Evolutionary conservation across 2,329 filamentous ascomycete genomes (phyloP).

Genomic region (Claviceps spartinae): DNA sequence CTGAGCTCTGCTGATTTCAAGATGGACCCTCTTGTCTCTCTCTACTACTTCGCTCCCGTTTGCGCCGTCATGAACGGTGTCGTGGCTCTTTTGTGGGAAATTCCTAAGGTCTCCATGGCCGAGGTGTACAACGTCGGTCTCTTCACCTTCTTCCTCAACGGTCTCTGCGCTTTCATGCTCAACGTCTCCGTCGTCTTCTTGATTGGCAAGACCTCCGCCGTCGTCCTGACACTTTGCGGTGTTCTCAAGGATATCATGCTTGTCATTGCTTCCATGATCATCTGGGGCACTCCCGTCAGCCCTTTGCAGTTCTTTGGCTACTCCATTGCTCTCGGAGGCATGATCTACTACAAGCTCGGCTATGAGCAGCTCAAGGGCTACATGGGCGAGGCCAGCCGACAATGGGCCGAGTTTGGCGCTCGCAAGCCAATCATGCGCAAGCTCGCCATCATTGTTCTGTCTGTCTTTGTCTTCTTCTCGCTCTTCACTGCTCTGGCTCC

Average conservation of each 20-base stretch:
- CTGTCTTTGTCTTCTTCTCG: constrained; percentile 52
- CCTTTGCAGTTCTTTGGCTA: constrained; percentile 73
- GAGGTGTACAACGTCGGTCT: constrained; percentile 64
- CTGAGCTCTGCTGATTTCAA: constrained; percentile 76
- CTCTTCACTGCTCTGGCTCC: constrained; percentile 56
- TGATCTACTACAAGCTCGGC: constrained; percentile 74
- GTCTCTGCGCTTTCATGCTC: constrained; percentile 63
- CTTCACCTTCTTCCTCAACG: constrained; percentile 61
- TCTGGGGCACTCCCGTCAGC: constrained; percentile 66
- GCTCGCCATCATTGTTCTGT: constrained; percentile 52
- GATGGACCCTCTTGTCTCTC: constrained; percentile 80
- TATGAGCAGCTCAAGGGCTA: constrained; percentile 74
- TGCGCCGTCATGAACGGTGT: constrained; percentile 71
- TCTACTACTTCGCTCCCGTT: constrained; percentile 81
- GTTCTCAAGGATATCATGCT: constrained; percentile 82
- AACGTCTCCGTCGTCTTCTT: constrained; percentile 80
- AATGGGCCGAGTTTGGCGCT: constrained; percentile 77
- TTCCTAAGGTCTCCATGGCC: constrained; percentile 53
- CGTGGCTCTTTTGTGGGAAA: constrained; percentile 60
- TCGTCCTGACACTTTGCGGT: constrained; percentile 75
- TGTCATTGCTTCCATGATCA: constrained; percentile 64
- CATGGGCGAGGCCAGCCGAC: constrained; percentile 54
- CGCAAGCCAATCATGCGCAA: constrained; percentile 67
- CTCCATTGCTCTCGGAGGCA: constrained; percentile 62
- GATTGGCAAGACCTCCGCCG: constrained; percentile 77